These are phyloP conservation scores for Sclerotinia nivalis DNA, from an alignment of 2,329 filamentous ascomycete species.

Conservation along the genomic window DNA sequence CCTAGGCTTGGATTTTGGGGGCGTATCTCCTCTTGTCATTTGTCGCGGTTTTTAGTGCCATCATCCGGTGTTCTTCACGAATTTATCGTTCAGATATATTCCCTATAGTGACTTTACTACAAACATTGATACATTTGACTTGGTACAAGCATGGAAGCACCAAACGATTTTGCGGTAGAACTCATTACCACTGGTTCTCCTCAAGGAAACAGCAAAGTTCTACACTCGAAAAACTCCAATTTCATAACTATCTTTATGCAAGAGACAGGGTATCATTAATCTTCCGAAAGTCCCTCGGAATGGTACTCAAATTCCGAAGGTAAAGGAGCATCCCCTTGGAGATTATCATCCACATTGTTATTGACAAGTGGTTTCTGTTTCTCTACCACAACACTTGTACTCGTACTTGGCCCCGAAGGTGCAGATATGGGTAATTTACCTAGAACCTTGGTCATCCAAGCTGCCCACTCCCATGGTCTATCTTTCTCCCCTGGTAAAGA, in stretches of 20 bases:
- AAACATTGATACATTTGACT: too few species aligned
- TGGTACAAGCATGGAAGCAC: too few species aligned
- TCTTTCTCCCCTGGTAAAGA: conserved; percentile 63
- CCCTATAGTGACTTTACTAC: too few species aligned
- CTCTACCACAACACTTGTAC: neutral
- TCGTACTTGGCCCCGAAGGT: neutral
- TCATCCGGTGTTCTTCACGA: too few species aligned
- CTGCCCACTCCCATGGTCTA: conserved; percentile 77
- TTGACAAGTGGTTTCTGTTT: neutral
- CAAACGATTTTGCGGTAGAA: neutral
- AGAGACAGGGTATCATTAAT: conserved; percentile 19
- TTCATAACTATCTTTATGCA: neutral
- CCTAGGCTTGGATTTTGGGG: too few species aligned
- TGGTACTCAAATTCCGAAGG: conserved; percentile 32
- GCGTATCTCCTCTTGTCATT: neutral
- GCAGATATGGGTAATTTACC: neutral
- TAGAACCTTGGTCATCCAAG: conserved; percentile 51
- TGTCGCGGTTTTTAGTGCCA: neutral
- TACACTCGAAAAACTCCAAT: neutral
- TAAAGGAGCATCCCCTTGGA: conserved; percentile 26
- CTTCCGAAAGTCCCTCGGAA: conserved; percentile 28
- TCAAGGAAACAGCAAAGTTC: neutral
- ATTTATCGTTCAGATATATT: too few species aligned
- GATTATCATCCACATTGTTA: conserved; percentile 23
- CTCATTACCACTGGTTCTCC: neutral